Percentiles rank a stretch among this genome's conserved stretches.
phyloP scores from a whole-genome alignment of 148 eudicot genomes.

The Rhododendron mucronatum region DNA sequence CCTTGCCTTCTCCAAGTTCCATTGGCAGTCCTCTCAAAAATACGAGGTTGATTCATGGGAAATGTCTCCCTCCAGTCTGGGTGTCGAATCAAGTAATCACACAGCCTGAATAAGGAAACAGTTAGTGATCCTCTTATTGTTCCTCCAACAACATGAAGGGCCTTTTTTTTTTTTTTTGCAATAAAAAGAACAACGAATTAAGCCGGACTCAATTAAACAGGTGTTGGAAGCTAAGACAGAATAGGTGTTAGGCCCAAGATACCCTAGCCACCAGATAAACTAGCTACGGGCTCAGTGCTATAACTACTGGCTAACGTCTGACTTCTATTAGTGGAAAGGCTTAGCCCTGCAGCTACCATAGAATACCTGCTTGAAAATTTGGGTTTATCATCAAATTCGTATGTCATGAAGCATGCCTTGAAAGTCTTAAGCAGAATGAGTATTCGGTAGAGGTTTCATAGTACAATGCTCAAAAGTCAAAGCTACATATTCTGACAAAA shows the following conservation, averaged over 20 bases:
- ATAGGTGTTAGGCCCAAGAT: too few species aligned
- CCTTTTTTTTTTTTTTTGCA: neutral
- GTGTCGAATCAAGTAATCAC: slow-evolving; percentile 58
- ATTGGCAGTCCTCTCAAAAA: slow-evolving; percentile 46
- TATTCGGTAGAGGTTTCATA: neutral
- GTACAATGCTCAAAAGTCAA: neutral
- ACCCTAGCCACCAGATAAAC: too few species aligned
- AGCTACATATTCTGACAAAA: neutral
- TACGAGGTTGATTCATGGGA: slow-evolving; percentile 50
- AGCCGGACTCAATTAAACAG: too few species aligned
- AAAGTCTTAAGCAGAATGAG: neutral
- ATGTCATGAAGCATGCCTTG: neutral
- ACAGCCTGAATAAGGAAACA: slow-evolving; percentile 40
- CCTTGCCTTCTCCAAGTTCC: slow-evolving; percentile 41
- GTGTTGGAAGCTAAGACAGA: too few species aligned
- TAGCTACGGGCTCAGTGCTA: too few species aligned
- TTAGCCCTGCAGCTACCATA: too few species aligned
- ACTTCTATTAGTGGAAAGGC: too few species aligned
- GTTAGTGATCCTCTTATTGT: neutral
- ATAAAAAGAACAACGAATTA: neutral
- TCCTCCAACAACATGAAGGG: neutral
- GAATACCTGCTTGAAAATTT: too few species aligned
- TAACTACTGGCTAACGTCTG: too few species aligned
- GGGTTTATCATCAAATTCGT: neutral
- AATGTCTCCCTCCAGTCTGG: slow-evolving; percentile 68